Conservation (phyloP, 2,329 filamentous ascomycete species). For the Neofusicoccum ribis region DNA sequence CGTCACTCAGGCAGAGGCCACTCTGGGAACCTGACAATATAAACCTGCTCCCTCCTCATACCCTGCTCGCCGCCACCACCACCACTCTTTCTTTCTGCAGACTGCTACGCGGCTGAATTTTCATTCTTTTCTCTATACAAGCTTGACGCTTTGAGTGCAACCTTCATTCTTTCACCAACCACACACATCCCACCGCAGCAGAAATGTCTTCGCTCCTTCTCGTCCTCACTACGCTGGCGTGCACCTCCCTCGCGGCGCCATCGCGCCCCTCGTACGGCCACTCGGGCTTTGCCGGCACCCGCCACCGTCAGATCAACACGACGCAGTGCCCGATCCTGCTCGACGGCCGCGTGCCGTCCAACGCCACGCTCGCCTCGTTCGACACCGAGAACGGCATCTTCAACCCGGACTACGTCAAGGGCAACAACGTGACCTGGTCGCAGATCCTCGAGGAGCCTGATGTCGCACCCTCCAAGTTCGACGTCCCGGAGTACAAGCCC, state of each 20-base stretch:
- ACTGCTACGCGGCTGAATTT: conserved; percentile 1
- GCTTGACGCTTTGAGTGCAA: conserved; percentile 8
- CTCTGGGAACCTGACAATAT: neutral
- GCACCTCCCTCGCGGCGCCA: conserved; percentile 5
- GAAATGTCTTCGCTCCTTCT: conserved; percentile 6
- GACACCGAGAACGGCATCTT: conserved; percentile 36
- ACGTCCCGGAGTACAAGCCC: conserved; percentile 44
- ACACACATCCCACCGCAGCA: neutral
- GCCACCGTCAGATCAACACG: conserved; percentile 7
- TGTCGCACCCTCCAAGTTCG: conserved; percentile 48
- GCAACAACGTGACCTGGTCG: conserved; percentile 54
- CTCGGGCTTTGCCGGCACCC: neutral
- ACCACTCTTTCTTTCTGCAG: neutral
- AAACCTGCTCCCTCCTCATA: neutral
- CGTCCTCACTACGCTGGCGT: conserved; percentile 10
- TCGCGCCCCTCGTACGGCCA: neutral
- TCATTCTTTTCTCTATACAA: conserved; percentile 4
- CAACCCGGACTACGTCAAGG: conserved; percentile 55
- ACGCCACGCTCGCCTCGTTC: conserved; percentile 26
- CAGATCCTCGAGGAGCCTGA: conserved; percentile 52
- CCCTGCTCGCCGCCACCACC: neutral
- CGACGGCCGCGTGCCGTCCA: conserved; percentile 29
- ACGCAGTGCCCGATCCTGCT: conserved; percentile 33
- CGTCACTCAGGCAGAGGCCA: neutral
- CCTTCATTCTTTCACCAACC: neutral